These are phyloP conservation scores for Cryptosporidium felis DNA, from an alignment of 169 alveolate species.

Conservation along the genomic window DNA sequence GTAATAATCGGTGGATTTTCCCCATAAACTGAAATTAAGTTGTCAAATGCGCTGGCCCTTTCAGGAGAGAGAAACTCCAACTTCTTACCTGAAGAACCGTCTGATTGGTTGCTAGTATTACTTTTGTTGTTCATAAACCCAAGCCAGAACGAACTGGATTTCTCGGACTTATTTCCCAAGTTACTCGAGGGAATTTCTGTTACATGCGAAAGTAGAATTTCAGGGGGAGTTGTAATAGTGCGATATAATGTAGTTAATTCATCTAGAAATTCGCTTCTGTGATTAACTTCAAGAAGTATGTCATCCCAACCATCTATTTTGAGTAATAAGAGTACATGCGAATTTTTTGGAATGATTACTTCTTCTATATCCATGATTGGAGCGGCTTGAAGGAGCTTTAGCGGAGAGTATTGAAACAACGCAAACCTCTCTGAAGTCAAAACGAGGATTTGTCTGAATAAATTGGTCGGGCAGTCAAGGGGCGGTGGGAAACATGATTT, in stretches of 20 bases:
- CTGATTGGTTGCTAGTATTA: background rate
- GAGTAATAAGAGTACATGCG: conserved; percentile 37
- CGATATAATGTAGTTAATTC: conserved; percentile 41
- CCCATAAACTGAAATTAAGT: conserved; percentile 57
- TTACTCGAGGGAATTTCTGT: background rate
- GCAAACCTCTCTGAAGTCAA: conserved; percentile 68
- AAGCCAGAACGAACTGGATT: conserved; percentile 42
- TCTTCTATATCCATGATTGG: conserved; percentile 57
- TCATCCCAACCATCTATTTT: conserved; percentile 70
- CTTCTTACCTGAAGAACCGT: background rate
- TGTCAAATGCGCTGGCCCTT: conserved; percentile 48
- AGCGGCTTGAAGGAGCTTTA: conserved; percentile 51
- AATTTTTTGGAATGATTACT: conserved; percentile 27
- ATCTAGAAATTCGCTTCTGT: conserved; percentile 54
- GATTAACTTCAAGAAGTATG: conserved; percentile 47
- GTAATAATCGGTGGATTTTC: conserved; percentile 48
- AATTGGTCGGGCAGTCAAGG: conserved; percentile 45
- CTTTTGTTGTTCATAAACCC: conserved; percentile 7
- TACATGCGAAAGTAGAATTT: conserved; percentile 52
- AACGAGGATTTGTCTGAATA: conserved; percentile 63
- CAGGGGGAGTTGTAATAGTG: conserved; percentile 64
- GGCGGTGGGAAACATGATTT: conserved; percentile 72
- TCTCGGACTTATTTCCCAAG: conserved; percentile 12
- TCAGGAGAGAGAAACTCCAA: conserved; percentile 25
- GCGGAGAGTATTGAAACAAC: conserved; percentile 47